Conservation (phyloP, 129 eudicot genomes). For the sunflower (Helianthus annuus) region DNA sequence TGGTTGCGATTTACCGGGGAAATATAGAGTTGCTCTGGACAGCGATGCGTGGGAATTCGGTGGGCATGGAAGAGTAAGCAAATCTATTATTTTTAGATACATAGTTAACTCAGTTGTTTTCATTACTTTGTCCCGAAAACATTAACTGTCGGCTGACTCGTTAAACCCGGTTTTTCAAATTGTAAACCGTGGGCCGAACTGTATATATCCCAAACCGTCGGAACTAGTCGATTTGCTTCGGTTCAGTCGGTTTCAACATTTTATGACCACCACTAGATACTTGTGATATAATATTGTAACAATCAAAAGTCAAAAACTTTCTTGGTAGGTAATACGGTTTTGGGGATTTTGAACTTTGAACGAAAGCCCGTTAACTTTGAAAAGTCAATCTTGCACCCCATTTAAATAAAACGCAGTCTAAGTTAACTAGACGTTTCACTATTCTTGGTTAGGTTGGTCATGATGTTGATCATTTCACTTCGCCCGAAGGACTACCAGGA, state of each 20-base stretch:
- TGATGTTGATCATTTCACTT: slow-evolving; percentile 84
- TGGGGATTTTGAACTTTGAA: not conserved
- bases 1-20: slow-evolving; percentile 98
- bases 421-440: slow-evolving; percentile 14
- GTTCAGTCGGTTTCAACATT: too few relatives aligned
- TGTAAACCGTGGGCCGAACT: not conserved
- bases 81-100: not conserved
- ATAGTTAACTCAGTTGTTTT: not conserved
- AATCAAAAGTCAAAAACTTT: not conserved
- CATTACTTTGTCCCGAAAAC: too few relatives aligned
- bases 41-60: slow-evolving; percentile 96
- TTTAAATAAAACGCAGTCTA: not conserved
- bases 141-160: too few relatives aligned
- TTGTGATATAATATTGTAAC: not conserved
- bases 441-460: slow-evolving; percentile 75
- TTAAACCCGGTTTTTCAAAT: not conserved
- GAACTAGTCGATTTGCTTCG: too few relatives aligned
- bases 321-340: not conserved
- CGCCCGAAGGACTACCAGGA: slow-evolving; percentile 93
- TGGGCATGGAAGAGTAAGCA: slow-evolving; percentile 95
- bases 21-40: slow-evolving; percentile 90
- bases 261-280: too few relatives aligned
- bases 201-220: too few relatives aligned
- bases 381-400: not conserved
- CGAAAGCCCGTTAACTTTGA: too few relatives aligned